A percentile compares a stretch with the other conserved stretches of the same genome.
Conservation (phyloP, 2,329 filamentous ascomycete genomes). For the Grosmannia serpens region DNA sequence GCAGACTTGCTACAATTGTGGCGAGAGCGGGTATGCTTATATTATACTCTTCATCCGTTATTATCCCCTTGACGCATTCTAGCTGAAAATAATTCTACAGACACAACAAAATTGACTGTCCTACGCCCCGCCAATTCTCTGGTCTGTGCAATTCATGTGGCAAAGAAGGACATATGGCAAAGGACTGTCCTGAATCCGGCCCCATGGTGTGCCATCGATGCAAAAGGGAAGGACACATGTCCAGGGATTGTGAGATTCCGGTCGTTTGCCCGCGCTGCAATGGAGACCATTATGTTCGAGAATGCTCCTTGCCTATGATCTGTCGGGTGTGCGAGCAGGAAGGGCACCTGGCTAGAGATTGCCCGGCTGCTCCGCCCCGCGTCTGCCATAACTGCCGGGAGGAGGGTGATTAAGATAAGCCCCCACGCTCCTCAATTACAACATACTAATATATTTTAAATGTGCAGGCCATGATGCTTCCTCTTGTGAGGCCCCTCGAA, state of each 20-base stretch:
- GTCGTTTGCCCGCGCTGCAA: slow-evolving; percentile 32
- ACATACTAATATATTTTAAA: background rate
- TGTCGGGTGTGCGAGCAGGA: slow-evolving; percentile 30
- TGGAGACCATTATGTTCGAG: slow-evolving; percentile 38
- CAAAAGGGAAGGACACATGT: slow-evolving; percentile 39
- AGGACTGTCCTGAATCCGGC: slow-evolving; percentile 34
- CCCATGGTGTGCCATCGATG: slow-evolving; percentile 26
- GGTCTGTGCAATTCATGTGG: slow-evolving; percentile 28
- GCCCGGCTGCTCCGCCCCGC: slow-evolving; percentile 39
- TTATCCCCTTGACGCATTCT: background rate
- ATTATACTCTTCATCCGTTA: background rate
- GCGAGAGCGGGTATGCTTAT: background rate
- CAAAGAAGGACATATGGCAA: slow-evolving; percentile 38
- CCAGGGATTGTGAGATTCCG: slow-evolving; percentile 48
- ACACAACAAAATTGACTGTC: slow-evolving; percentile 52
- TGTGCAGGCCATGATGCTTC: slow-evolving; percentile 39
- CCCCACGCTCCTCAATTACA: too few relatives aligned
- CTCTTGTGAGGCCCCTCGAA: slow-evolving; percentile 48
- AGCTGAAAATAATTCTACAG: slow-evolving; percentile 18
- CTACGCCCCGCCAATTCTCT: slow-evolving; percentile 36
- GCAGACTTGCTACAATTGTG: slow-evolving; percentile 1
- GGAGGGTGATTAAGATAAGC: slow-evolving; percentile 34
- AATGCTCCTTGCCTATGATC: slow-evolving; percentile 31
- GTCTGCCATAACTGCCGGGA: slow-evolving; percentile 51
- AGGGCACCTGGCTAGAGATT: slow-evolving; percentile 42